Evolutionary conservation across 2,329 filamentous ascomycete species (phyloP).

Genomic region (Thelonectria blattea): DNA sequence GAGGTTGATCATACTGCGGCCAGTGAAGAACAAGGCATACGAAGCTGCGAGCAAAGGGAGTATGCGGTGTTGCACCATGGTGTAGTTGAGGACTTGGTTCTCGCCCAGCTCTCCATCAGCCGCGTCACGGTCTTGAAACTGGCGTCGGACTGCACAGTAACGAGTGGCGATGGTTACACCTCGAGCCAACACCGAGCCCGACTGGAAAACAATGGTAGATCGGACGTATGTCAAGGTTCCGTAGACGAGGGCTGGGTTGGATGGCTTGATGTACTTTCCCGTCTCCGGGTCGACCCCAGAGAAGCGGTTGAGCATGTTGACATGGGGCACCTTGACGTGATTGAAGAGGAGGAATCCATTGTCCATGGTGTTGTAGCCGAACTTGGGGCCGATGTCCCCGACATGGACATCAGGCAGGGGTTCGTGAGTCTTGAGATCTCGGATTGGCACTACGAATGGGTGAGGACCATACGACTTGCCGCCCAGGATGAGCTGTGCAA

Average conservation of each 20-base stretch:
- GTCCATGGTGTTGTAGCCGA: constrained; percentile 82
- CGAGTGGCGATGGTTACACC: constrained; percentile 80
- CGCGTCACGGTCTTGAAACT: constrained; percentile 78
- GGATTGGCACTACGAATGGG: constrained; percentile 78
- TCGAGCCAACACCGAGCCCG: constrained; percentile 72
- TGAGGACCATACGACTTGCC: constrained; percentile 76
- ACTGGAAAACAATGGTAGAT: constrained; percentile 75
- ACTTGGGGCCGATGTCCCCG: constrained; percentile 82
- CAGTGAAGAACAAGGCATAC: constrained; percentile 81
- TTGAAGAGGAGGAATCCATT: constrained; percentile 83
- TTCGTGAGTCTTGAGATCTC: constrained; percentile 72
- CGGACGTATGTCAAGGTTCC: constrained; percentile 79
- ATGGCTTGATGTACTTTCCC: constrained; percentile 70
- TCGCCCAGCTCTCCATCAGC: constrained; percentile 63
- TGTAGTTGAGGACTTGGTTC: constrained; percentile 80
- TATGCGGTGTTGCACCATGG: constrained; percentile 78
- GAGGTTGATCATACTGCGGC: constrained; percentile 75
- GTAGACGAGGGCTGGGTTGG: constrained; percentile 72
- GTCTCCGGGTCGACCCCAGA: constrained; percentile 72
- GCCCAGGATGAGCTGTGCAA: constrained; percentile 74
- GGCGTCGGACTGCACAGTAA: constrained; percentile 75
- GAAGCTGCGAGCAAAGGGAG: constrained; percentile 75
- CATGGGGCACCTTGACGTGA: constrained; percentile 72
- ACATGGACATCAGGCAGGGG: constrained; percentile 74
- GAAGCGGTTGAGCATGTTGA: constrained; percentile 76